Conservation (phyloP, 371 early-diverging fungal species). For the Dichotomocladium elegans region DNA sequence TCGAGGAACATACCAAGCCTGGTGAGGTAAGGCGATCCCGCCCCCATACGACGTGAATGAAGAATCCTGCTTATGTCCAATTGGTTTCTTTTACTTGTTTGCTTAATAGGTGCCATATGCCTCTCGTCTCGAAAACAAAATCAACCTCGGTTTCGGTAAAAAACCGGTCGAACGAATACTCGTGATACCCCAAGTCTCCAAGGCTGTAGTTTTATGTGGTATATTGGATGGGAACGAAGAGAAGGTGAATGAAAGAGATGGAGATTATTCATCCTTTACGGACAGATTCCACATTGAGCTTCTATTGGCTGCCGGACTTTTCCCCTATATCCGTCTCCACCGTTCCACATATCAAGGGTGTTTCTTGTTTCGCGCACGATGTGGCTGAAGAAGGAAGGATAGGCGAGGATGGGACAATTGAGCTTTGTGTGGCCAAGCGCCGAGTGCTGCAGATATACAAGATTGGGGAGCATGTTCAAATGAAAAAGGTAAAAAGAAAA, state of each 20-base stretch:
- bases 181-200: conserved; percentile 66
- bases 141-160: conserved; percentile 56
- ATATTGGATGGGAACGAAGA: conserved; percentile 4
- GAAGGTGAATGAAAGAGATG: background rate
- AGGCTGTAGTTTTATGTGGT: conserved; percentile 72
- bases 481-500: conserved; percentile 43
- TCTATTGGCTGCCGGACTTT: conserved; percentile 65
- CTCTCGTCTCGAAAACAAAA: conserved; percentile 47
- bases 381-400: conserved; percentile 50
- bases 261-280: background rate
- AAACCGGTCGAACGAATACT: conserved; percentile 65
- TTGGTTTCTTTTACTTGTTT: too few relatives aligned
- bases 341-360: conserved; percentile 61
- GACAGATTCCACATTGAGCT: conserved; percentile 59
- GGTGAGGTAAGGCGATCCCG: conserved; percentile 27
- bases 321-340: conserved; percentile 45
- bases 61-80: background rate
- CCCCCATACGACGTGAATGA: background rate
- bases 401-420: conserved; percentile 60
- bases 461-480: conserved; percentile 42
- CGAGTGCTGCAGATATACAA: conserved; percentile 56
- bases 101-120: conserved; percentile 28
- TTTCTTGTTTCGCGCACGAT: conserved; percentile 64
- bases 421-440: conserved; percentile 61
- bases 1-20: conserved; percentile 37